Conservation (phyloP, 345 rosid genomes). For the Bruguiera gymnorhiza region DNA sequence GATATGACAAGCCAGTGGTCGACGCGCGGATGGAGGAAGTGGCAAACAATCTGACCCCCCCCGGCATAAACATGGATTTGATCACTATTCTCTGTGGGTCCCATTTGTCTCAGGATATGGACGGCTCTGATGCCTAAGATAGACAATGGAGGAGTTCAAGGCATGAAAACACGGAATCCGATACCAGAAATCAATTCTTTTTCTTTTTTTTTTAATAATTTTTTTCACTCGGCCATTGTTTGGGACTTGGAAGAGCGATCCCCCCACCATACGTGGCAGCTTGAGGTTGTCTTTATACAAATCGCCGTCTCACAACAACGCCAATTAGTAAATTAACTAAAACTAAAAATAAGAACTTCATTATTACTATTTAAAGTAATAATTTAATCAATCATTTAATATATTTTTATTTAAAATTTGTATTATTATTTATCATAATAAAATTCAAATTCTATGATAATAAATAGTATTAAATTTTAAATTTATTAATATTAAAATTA, state of each 20-base stretch:
- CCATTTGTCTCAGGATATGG: neutral
- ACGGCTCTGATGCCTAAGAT: constrained; percentile 21
- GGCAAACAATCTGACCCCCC: constrained; percentile 32
- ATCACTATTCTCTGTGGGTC: constrained; percentile 15
- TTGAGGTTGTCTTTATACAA: neutral
- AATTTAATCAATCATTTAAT: no score
- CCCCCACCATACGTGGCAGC: constrained; percentile 7
- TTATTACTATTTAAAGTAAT: no score
- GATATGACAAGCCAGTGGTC: constrained; percentile 13
- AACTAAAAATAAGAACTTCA: no score
- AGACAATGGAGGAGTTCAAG: constrained; percentile 2
- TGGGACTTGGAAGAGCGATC: neutral
- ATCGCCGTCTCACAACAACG: no score
- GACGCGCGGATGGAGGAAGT: constrained; percentile 24
- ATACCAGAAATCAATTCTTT: neutral
- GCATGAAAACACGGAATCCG: constrained; percentile 11
- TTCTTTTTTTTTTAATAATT: neutral
- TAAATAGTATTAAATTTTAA: no score
- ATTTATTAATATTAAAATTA: no score
- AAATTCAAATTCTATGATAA: no score
- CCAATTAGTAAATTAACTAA: no score
- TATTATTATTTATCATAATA: no score
- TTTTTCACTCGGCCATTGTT: neutral
- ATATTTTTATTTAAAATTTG: no score
- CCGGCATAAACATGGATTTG: constrained; percentile 23